Percentiles rank a stretch among this genome's conserved stretches.
Conservation (phyloP, 257 asterid genomes). For the Prunella vulgaris region DNA sequence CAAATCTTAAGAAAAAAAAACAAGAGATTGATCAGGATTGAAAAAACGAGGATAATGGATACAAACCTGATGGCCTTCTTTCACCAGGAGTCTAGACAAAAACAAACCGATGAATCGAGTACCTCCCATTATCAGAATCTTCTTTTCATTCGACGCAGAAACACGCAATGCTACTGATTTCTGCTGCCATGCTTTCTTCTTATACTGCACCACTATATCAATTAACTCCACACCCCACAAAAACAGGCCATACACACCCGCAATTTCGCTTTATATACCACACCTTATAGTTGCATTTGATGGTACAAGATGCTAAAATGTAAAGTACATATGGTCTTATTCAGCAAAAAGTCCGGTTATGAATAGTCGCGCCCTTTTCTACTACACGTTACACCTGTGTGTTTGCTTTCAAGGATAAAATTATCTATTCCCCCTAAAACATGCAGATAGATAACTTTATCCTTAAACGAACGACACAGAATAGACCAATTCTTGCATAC, state of each 20-base stretch:
- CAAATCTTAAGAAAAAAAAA: background rate
- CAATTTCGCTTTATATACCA: too few relatives aligned
- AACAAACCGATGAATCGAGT: constrained; percentile 91
- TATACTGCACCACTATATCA: constrained; percentile 40
- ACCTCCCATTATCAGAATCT: constrained; percentile 98
- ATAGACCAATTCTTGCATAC: background rate
- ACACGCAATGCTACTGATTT: constrained; percentile 54
- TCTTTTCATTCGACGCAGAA: constrained; percentile 78
- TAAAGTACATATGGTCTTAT: background rate
- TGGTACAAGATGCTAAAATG: background rate
- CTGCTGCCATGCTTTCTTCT: constrained; percentile 61
- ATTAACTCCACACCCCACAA: background rate
- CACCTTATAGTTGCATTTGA: too few relatives aligned
- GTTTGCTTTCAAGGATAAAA: too few relatives aligned
- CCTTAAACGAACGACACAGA: too few relatives aligned
- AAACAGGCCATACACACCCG: too few relatives aligned
- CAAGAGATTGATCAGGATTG: background rate
- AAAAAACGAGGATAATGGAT: background rate
- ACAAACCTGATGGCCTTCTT: constrained; percentile 93
- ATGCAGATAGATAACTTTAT: too few relatives aligned
- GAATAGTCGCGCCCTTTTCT: too few relatives aligned
- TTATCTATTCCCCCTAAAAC: too few relatives aligned
- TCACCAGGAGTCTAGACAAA: constrained; percentile 88
- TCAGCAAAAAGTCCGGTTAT: background rate
- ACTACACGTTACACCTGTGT: too few relatives aligned